Evolutionary conservation across 2,329 filamentous ascomycete species (phyloP).

Genomic region (Cladosporium sp.): DNA sequence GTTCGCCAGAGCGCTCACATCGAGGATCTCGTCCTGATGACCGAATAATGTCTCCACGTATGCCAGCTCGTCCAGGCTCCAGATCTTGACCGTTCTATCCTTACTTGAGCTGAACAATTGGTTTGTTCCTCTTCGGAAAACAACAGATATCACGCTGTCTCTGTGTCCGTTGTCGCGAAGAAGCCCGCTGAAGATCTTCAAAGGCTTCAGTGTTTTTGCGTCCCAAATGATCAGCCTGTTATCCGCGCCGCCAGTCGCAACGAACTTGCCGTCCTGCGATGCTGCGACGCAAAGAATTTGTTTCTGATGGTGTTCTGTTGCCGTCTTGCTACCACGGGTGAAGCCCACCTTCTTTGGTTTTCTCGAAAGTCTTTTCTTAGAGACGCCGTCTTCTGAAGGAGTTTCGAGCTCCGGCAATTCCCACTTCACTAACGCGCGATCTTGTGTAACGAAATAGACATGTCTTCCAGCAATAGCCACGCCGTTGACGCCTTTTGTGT

Average conservation of each 20-base stretch:
- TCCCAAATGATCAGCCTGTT: slow-evolving; percentile 83
- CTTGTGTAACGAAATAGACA: slow-evolving; percentile 83
- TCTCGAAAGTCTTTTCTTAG: slow-evolving; percentile 19
- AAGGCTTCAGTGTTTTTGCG: slow-evolving; percentile 66
- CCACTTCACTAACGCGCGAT: slow-evolving; percentile 83
- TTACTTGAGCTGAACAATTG: slow-evolving; percentile 87
- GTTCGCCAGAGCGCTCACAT: slow-evolving; percentile 73
- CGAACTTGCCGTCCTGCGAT: slow-evolving; percentile 80
- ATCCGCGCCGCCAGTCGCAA: slow-evolving; percentile 85
- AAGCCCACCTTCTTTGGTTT: slow-evolving; percentile 57
- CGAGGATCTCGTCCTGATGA: slow-evolving; percentile 84
- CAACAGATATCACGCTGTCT: slow-evolving; percentile 75
- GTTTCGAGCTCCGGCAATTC: slow-evolving; percentile 55
- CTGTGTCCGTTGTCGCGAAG: slow-evolving; percentile 64
- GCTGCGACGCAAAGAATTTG: slow-evolving; percentile 79
- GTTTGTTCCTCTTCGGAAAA: slow-evolving; percentile 68
- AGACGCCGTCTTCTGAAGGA: slow-evolving; percentile 19
- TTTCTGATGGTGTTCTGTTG: slow-evolving; percentile 67
- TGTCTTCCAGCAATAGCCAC: slow-evolving; percentile 74
- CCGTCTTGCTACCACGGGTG: slow-evolving; percentile 56
- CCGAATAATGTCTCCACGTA: slow-evolving; percentile 96
- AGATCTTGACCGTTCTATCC: slow-evolving; percentile 91
- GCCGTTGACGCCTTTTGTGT: slow-evolving; percentile 70
- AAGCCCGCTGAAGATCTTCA: slow-evolving; percentile 85
- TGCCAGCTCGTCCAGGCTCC: slow-evolving; percentile 84